Percentiles rank a stretch among this genome's conserved stretches.
Conservation (phyloP, 306 rosid genomes). For the Rosa multiflora region DNA sequence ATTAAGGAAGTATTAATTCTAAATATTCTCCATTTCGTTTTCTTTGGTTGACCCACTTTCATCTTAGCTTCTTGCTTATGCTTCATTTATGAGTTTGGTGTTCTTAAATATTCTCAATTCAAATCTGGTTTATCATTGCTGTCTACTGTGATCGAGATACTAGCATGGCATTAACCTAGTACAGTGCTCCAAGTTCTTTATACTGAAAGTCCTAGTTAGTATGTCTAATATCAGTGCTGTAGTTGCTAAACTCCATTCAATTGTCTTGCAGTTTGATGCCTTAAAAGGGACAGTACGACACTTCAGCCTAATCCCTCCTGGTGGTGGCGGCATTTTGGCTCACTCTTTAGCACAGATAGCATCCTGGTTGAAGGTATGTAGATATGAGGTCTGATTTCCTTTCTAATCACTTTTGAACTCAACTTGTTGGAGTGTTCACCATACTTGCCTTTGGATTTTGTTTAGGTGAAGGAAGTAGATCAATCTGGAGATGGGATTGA, state of each 20-base stretch:
- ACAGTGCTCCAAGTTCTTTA: slow-evolving; percentile 8
- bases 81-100: background rate
- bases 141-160: background rate
- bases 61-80: background rate
- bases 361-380: slow-evolving; percentile 81
- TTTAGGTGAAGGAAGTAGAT: slow-evolving; percentile 74
- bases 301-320: slow-evolving; percentile 74
- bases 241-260: slow-evolving; percentile 30
- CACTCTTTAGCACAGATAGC: slow-evolving; percentile 79
- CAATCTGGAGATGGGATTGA: slow-evolving; percentile 84
- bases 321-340: slow-evolving; percentile 80
- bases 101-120: background rate
- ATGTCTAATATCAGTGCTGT: slow-evolving; percentile 2
- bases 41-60: background rate
- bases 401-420: slow-evolving; percentile 12
- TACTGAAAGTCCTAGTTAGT: slow-evolving; percentile 20
- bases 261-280: slow-evolving; percentile 67
- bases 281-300: slow-evolving; percentile 69
- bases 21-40: background rate
- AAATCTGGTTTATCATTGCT: background rate
- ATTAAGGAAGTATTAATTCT: background rate
- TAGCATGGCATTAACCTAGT: background rate
- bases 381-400: slow-evolving; percentile 19
- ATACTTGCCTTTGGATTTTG: slow-evolving; percentile 24
- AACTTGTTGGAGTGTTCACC: slow-evolving; percentile 10